These are phyloP conservation scores for Panicum miliaceum DNA, from an alignment of 176 grass and related monocot species.

Conservation along the genomic window DNA sequence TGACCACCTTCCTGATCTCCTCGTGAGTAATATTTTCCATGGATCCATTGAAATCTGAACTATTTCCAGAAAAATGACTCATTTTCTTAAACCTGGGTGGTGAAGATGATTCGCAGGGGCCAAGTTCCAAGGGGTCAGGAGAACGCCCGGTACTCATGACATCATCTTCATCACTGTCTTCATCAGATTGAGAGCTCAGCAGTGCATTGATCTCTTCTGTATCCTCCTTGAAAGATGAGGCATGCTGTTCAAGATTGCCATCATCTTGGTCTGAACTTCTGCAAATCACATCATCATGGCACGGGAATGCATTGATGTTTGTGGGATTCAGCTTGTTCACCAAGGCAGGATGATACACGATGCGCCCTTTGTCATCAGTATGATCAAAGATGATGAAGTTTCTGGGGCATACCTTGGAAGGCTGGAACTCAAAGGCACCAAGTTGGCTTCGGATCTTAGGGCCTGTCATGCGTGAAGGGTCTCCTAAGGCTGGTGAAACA, in stretches of 20 bases:
- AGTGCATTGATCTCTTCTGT: conserved; percentile 75
- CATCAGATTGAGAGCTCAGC: conserved; percentile 64
- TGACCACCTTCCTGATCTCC: conserved; percentile 52
- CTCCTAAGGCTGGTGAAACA: conserved; percentile 30
- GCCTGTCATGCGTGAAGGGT: conserved; percentile 15
- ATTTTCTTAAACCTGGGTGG: conserved; percentile 20
- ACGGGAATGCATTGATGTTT: conserved; percentile 31
- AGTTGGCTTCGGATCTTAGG: conserved; percentile 43
- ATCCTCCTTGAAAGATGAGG: conserved; percentile 67
- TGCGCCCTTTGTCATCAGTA: conserved; percentile 44
- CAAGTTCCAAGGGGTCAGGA: conserved; percentile 42
- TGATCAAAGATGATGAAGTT: conserved; percentile 80
- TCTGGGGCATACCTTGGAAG: conserved; percentile 68
- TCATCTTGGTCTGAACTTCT: conserved; percentile 28
- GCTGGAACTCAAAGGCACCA: conserved; percentile 55
- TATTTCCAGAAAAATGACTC: conserved; percentile 29
- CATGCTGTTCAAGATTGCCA: conserved; percentile 40
- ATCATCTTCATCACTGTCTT: conserved; percentile 71
- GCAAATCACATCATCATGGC: conserved; percentile 32
- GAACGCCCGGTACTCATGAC: conserved; percentile 68
- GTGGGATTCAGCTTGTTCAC: conserved; percentile 48
- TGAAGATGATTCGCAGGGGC: conserved; percentile 45
- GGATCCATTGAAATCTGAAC: conserved; percentile 23
- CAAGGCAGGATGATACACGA: conserved; percentile 74
- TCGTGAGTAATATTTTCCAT: conserved; percentile 46